Evolutionary conservation across 352 stramenopile species (phyloP).

Genomic region (Phytophthora cactorum): DNA sequence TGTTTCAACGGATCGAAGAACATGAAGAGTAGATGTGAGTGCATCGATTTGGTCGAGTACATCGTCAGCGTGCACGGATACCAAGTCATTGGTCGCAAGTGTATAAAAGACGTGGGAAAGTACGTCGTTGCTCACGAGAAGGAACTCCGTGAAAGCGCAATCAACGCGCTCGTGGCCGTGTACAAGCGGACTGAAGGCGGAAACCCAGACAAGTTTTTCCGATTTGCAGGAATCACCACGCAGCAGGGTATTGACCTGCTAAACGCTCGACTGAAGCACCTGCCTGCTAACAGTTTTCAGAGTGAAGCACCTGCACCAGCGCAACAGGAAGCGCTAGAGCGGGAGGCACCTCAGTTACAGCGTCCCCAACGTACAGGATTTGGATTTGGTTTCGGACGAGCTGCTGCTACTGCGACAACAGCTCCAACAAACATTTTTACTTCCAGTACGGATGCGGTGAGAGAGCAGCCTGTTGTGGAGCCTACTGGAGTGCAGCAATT

Average conservation of each 20-base stretch:
- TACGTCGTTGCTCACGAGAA: conserved; percentile 83
- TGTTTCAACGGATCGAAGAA: conserved; percentile 89
- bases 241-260: conserved; percentile 87
- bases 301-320: conserved; percentile 20
- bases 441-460: conserved; percentile 4
- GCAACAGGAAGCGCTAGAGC: conserved; percentile 13
- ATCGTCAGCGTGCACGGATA: conserved; percentile 71
- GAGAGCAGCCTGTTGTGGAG: conserved; percentile 12
- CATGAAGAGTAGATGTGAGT: conserved; percentile 86
- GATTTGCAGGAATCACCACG: conserved; percentile 68
- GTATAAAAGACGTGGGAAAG: conserved; percentile 82
- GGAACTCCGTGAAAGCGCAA: conserved; percentile 80
- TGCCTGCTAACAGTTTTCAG: conserved; percentile 51
- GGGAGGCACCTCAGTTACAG: conserved; percentile 21
- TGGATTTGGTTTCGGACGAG: conserved; percentile 42
- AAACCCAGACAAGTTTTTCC: conserved; percentile 83
- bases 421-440: conserved; percentile 10
- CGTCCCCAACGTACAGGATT: conserved; percentile 30
- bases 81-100: conserved; percentile 71
- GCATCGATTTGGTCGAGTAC: conserved; percentile 83
- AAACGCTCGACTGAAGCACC: conserved; percentile 75
- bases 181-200: conserved; percentile 66
- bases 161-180: conserved; percentile 74
- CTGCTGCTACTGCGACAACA: conserved; percentile 13
- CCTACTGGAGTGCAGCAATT: conserved; percentile 43